A percentile compares a stretch with the other conserved stretches of the same genome.
Evolutionary conservation across 768 basidiomycete species (phyloP).

Genomic region (Tremella yokohamensis): DNA sequence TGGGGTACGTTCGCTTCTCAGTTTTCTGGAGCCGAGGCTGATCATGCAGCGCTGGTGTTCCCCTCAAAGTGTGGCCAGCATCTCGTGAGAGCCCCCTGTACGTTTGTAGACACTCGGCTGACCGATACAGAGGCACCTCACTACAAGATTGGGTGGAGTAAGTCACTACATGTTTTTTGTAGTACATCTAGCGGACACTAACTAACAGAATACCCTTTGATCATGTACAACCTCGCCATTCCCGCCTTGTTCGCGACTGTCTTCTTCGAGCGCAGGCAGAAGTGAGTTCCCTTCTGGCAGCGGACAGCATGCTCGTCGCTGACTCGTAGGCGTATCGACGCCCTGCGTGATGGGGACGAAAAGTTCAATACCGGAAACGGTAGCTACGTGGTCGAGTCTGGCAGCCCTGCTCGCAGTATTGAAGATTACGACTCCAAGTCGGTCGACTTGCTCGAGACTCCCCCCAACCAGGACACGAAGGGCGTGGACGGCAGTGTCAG

Average conservation of each 20-base stretch:
- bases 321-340: neutral
- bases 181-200: neutral
- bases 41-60: constrained; percentile 8
- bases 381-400: no score
- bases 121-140: constrained; percentile 7
- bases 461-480: no score
- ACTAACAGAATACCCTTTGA: constrained; percentile 8
- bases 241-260: neutral
- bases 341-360: neutral
- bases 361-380: no score
- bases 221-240: constrained; percentile 4
- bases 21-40: neutral
- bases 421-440: no score
- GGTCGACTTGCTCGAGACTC: no score
- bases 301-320: neutral
- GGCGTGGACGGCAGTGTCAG: no score
- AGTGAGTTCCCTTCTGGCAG: constrained; percentile 3
- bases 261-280: constrained; percentile 6
- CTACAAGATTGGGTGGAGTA: constrained; percentile 14
- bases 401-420: no score
- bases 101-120: neutral
- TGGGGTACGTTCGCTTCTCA: constrained; percentile 6
- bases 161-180: neutral
- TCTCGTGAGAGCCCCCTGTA: neutral
- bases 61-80: constrained; percentile 10